These are phyloP conservation scores for Kluyveromyces lactis DNA, from an alignment of 805 yeast species.

Conservation along the genomic window DNA sequence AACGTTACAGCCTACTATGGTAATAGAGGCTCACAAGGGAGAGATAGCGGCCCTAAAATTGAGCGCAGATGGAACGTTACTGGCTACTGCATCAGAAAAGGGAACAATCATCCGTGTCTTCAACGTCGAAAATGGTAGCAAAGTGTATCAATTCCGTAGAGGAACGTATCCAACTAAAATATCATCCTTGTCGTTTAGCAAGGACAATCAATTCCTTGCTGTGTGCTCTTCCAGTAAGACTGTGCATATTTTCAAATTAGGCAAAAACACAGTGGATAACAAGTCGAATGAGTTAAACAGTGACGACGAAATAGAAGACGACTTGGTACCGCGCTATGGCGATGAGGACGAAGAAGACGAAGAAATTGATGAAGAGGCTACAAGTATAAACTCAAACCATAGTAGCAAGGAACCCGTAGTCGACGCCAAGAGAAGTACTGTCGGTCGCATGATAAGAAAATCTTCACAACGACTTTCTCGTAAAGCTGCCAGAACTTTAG, in stretches of 20 bases:
- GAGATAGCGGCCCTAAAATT: conserved; percentile 55
- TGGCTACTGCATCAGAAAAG: conserved; percentile 70
- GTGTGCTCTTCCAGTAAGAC: conserved; percentile 88
- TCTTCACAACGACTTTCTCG: conserved; percentile 73
- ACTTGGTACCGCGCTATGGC: conserved; percentile 17
- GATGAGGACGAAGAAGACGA: conserved; percentile 22
- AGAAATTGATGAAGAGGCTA: conserved; percentile 20
- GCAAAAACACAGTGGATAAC: conserved; percentile 7
- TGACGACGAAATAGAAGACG: conserved; percentile 30
- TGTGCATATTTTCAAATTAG: conserved; percentile 80
- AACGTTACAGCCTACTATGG: conserved; percentile 54
- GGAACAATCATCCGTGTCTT: conserved; percentile 74
- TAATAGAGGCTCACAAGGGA: conserved; percentile 69
- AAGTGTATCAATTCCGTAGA: conserved; percentile 62
- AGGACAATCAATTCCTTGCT: conserved; percentile 60
- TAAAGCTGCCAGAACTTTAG: conserved; percentile 80
- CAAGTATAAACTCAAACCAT: conserved; percentile 6
- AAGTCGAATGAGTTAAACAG: conserved; percentile 19
- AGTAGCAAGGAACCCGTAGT: conserved; percentile 49
- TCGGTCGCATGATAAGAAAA: conserved; percentile 66
- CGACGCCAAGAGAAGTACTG: conserved; percentile 61
- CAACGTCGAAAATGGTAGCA: conserved; percentile 51
- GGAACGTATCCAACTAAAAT: conserved; percentile 81
- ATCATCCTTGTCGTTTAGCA: conserved; percentile 66
- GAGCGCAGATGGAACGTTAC: conserved; percentile 53